Evolutionary conservation across 2,329 filamentous ascomycete species (phyloP), one percentile per base, ranked within the genome.

Genomic region (Cercospora zeina): DNA sequence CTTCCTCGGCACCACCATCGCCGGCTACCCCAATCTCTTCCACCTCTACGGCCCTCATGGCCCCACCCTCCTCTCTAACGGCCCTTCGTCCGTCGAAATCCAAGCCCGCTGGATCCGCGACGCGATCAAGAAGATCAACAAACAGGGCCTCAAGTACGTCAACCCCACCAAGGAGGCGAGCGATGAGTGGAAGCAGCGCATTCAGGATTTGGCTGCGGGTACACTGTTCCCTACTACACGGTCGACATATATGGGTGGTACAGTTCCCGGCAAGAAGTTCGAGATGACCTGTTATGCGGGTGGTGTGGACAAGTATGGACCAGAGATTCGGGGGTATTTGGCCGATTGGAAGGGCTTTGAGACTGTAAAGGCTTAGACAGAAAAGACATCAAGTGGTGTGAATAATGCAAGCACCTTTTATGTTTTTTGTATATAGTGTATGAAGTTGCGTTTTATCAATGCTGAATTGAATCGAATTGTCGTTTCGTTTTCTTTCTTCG

Each of bases 11-110:
- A 79, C 79, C 71, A 75, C 74, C 10, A 73, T 76, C 7, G 59
- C 73, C 4, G 72, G 63, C 19, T 68, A 66, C 30, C 66, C 66
- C 8, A 68, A 68, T 47, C 60, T 68, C 54, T 76, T 77, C 72
- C 69, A 68, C 60, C 47, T 78, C 8, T 79, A 79, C 65, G 77
- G 78, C 2, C 75, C 77, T 4, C 78, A 80, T 62, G 77, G 75
- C 0, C 78, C 77, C 5, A 79, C 78, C 0, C 74, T 77, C 1
- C 77, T 79, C 58, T 74, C 72, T 19, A 80, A 79, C 55, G 78
- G 78, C 0, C 77, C 78, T 8, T 77, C 73, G 3, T 77, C 75
- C 37, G 70, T 78, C 21, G 77, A 79, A 59, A 72, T 76, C 3
- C 78, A 80, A 62, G 77, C 72, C 11, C 72, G 77, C 42, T 80